Percentiles rank a stretch among this genome's conserved stretches.
Conservation (phyloP, 805 yeast genomes). For the Lipomyces starkeyi region DNA sequence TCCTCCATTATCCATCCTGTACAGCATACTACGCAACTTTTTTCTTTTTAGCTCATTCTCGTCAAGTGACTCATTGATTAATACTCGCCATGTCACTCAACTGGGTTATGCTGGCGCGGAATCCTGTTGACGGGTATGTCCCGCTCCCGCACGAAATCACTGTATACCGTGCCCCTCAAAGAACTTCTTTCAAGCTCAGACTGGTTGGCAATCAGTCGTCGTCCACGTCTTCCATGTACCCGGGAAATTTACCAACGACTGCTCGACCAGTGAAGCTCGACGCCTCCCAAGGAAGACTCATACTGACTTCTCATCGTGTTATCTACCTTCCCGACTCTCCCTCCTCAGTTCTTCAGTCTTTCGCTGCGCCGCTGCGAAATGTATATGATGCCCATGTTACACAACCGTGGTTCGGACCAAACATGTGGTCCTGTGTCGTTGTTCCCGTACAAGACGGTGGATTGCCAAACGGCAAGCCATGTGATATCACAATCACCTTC, state of each 20-base stretch:
- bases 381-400: conserved; percentile 38
- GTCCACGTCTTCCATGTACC: conserved; percentile 17
- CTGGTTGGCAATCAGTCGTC: conserved; percentile 17
- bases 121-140: conserved; percentile 31
- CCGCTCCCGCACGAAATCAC: conserved; percentile 35
- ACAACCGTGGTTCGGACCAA: conserved; percentile 43
- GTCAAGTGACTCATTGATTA: background rate
- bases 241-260: conserved; percentile 18
- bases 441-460: conserved; percentile 41
- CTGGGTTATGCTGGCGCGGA: conserved; percentile 40
- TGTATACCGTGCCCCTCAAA: conserved; percentile 28
- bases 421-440: conserved; percentile 37
- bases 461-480: conserved; percentile 26
- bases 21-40: background rate
- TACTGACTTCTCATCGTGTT: conserved; percentile 39
- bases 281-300: conserved; percentile 34
- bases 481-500: conserved; percentile 38
- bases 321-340: conserved; percentile 36
- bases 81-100: conserved; percentile 38
- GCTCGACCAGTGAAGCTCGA: conserved; percentile 20
- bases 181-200: conserved; percentile 29
- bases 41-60: background rate
- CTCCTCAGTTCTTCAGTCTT: conserved; percentile 30
- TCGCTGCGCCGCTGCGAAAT: conserved; percentile 36
- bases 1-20: background rate